phyloP scores from a whole-genome alignment of 768 basidiomycete genomes.

The Astraeus odoratus region DNA sequence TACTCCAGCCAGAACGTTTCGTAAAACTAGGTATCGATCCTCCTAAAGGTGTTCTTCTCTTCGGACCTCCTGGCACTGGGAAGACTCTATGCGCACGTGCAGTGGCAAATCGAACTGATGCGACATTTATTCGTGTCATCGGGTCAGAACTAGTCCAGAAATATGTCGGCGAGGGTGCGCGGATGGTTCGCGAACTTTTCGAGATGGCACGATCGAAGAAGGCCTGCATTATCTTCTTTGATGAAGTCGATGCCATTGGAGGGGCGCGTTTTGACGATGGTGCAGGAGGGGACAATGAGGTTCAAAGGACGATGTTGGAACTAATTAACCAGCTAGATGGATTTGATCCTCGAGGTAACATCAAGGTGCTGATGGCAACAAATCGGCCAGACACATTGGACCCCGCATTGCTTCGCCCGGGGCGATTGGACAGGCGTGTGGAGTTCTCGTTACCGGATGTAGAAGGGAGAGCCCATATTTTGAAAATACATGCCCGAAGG shows the following conservation, averaged over 20 bases:
- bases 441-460: slow-evolving; percentile 94
- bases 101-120: slow-evolving; percentile 97
- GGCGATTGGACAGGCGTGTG: slow-evolving; percentile 93
- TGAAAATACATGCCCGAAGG: slow-evolving; percentile 95
- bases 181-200: slow-evolving; percentile 98
- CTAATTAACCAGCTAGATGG: slow-evolving; percentile 98
- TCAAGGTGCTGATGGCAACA: slow-evolving; percentile 99
- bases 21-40: slow-evolving; percentile 98
- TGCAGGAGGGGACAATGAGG: slow-evolving; percentile 98
- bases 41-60: slow-evolving; percentile 94
- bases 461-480: slow-evolving; percentile 94
- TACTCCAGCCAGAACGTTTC: slow-evolving; percentile 88
- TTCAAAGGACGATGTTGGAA: slow-evolving; percentile 98
- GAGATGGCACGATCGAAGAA: slow-evolving; percentile 99
- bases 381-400: slow-evolving; percentile 99
- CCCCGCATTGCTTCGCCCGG: slow-evolving; percentile 91
- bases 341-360: slow-evolving; percentile 98
- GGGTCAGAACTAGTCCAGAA: slow-evolving; percentile 99
- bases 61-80: slow-evolving; percentile 95
- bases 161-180: slow-evolving; percentile 97
- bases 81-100: slow-evolving; percentile 98
- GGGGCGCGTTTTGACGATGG: slow-evolving; percentile 98
- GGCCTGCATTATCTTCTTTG: slow-evolving; percentile 99
- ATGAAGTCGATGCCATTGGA: slow-evolving; percentile 97
- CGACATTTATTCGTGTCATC: slow-evolving; percentile 98